Base-by-base conservation (phyloP, 1,284 basidiomycete species). In the Ceratobasidium sp. region DNA sequence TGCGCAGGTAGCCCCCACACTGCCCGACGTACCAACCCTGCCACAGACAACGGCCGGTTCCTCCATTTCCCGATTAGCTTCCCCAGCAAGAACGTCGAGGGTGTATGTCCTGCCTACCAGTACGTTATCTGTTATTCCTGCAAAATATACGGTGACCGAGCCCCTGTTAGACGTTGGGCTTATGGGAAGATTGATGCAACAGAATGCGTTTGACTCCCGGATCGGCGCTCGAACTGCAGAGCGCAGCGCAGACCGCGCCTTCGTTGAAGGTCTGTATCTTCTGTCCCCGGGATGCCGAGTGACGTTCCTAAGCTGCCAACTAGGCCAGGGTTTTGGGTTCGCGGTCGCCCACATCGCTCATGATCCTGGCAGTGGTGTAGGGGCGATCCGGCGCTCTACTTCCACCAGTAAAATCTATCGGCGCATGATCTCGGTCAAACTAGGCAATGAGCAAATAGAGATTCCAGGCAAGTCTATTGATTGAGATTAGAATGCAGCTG, bases 371-470 rank as follows among this genome's bases (percentile, higher is more conserved):
- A 40, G 13, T 8, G 34, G 37, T 22, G 13, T 11, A 43, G 40
- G 11, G 7, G 40, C 40, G 8, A 43, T 9, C 5, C 40, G 11
- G 40, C 40, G 7, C 40, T 43, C 40, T 1, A 43, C 40, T 9
- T 5, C 40, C 40, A 43, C 40, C 8, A 43, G 40, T 11, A 9
- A 4, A 43, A 43, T 64, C 34, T 64, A 64, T 64, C 29, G 19
- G n/a, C 61, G 61, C 22, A 43, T 64, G 61, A 43, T 64, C 17
- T 37, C 61, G 15, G 8, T 64, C 34, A 40, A 64, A 40, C 2
- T 13, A 22, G 40, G 40, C 8, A 37, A 64, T 17, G 9, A 22
- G 11, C 32, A 40, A 40, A 32, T 64, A 15, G 61, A 64, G 37
- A 65, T 44, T 22, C 52, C 4, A 1, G 40, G 40, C 11, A 43